These are phyloP conservation scores for Lipomyces mesembrius DNA, from an alignment of 805 yeast species.

Conservation along the genomic window DNA sequence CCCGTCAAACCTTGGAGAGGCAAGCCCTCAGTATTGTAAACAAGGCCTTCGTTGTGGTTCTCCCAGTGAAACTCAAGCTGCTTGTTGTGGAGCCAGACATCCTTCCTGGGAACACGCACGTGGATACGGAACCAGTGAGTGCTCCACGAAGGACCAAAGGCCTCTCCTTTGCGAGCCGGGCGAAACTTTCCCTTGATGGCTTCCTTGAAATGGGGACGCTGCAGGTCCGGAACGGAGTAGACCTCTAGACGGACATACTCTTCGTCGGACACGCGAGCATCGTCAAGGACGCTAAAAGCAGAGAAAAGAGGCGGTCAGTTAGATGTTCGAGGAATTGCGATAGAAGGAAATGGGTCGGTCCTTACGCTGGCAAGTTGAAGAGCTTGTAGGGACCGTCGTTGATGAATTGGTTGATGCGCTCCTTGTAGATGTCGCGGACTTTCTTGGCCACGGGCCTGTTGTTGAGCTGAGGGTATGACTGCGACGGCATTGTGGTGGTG, in stretches of 20 bases:
- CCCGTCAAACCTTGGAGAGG: slow-evolving; percentile 87
- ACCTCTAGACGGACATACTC: slow-evolving; percentile 63
- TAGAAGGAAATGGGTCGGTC: not conserved
- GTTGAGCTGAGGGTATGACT: slow-evolving; percentile 48
- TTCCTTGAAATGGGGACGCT: slow-evolving; percentile 66
- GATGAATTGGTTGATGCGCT: slow-evolving; percentile 75
- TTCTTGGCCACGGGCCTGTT: slow-evolving; percentile 72
- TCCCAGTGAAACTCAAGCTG: slow-evolving; percentile 53
- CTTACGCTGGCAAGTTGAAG: slow-evolving; percentile 70
- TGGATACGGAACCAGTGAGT: slow-evolving; percentile 88
- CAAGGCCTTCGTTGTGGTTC: slow-evolving; percentile 81
- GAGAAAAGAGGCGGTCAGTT: slow-evolving; percentile 1
- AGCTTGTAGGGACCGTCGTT: slow-evolving; percentile 71
- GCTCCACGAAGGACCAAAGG: slow-evolving; percentile 95
- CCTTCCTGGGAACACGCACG: slow-evolving; percentile 62
- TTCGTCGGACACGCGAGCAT: slow-evolving; percentile 55
- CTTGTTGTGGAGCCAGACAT: slow-evolving; percentile 30
- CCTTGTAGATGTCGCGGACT: slow-evolving; percentile 71
- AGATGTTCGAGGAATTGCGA: not conserved
- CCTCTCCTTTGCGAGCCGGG: slow-evolving; percentile 60
- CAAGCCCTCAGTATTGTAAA: slow-evolving; percentile 67
- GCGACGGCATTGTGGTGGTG: slow-evolving; percentile 22
- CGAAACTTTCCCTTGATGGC: slow-evolving; percentile 55
- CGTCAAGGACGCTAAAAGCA: slow-evolving; percentile 59
- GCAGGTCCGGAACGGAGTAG: slow-evolving; percentile 73